These are phyloP conservation scores for Xylaria sp. DNA, from an alignment of 2,329 filamentous ascomycete genomes.

Conservation along the genomic window DNA sequence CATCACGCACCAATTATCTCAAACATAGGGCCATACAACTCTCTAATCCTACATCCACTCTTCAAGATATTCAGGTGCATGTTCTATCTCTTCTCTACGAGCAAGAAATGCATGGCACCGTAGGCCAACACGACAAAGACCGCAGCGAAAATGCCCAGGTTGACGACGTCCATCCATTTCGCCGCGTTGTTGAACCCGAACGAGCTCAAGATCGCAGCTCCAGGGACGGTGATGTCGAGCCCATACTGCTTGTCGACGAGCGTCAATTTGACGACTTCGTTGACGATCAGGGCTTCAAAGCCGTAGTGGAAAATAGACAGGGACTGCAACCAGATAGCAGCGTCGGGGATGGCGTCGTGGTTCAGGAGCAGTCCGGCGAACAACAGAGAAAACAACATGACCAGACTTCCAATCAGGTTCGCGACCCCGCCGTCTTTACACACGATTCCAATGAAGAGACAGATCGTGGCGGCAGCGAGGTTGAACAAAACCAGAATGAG, in stretches of 20 bases:
- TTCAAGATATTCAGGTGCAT: background rate
- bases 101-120: conserved; percentile 85
- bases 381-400: conserved; percentile 95
- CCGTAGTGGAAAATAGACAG: conserved; percentile 98
- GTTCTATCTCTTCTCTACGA: conserved; percentile 82
- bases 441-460: conserved; percentile 93
- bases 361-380: conserved; percentile 95
- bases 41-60: conserved; percentile 21
- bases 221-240: conserved; percentile 93
- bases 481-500: conserved; percentile 95
- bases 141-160: conserved; percentile 78
- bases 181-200: conserved; percentile 92
- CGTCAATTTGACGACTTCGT: conserved; percentile 88
- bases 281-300: conserved; percentile 95
- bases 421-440: conserved; percentile 91
- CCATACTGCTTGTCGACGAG: conserved; percentile 95
- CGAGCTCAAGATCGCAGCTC: conserved; percentile 88
- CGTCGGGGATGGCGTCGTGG: conserved; percentile 85
- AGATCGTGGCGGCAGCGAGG: conserved; percentile 88
- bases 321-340: conserved; percentile 87
- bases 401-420: conserved; percentile 88
- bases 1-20: conserved; percentile 10
- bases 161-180: conserved; percentile 82
- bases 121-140: conserved; percentile 89
- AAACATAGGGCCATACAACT: conserved; percentile 8